Percentiles rank a stretch among this genome's conserved stretches.
Conservation (phyloP, 129 eudicot species). For the Flaveria trinervia region DNA sequence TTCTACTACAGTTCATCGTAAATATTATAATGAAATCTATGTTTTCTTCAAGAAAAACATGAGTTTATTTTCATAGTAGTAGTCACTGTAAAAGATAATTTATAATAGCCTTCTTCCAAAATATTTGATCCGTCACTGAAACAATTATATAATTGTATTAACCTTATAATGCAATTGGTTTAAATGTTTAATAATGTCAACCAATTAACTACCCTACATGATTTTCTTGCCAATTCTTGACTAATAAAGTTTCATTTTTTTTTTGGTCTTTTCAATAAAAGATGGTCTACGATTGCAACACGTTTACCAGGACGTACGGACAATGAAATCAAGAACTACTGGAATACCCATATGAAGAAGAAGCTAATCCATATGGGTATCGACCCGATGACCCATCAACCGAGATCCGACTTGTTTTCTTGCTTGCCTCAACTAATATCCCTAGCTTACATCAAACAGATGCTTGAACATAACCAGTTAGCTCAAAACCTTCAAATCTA, state of each 20-base stretch:
- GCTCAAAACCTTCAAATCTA: conserved; percentile 45
- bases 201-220: background rate
- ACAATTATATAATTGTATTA: background rate
- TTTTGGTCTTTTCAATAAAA: background rate
- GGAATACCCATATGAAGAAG: conserved; percentile 55
- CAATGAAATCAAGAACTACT: conserved; percentile 55
- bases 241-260: conserved; percentile 1
- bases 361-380: conserved; percentile 48
- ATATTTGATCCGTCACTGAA: too few relatives aligned
- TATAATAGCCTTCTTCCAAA: background rate
- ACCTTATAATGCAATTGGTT: background rate
- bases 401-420: conserved; percentile 46
- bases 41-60: too few relatives aligned
- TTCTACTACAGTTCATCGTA: too few relatives aligned
- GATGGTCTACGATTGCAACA: conserved; percentile 55
- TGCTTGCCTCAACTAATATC: conserved; percentile 42
- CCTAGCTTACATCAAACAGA: conserved; percentile 40
- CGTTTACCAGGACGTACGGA: conserved; percentile 50
- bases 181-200: background rate
- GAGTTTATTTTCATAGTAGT: too few relatives aligned
- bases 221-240: conserved; percentile 1
- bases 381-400: conserved; percentile 55
- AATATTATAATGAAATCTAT: background rate
- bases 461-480: conserved; percentile 43
- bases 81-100: background rate